phyloP scores from a whole-genome alignment of 805 yeast genomes.

The Wickerhamiella azymoides region DNA sequence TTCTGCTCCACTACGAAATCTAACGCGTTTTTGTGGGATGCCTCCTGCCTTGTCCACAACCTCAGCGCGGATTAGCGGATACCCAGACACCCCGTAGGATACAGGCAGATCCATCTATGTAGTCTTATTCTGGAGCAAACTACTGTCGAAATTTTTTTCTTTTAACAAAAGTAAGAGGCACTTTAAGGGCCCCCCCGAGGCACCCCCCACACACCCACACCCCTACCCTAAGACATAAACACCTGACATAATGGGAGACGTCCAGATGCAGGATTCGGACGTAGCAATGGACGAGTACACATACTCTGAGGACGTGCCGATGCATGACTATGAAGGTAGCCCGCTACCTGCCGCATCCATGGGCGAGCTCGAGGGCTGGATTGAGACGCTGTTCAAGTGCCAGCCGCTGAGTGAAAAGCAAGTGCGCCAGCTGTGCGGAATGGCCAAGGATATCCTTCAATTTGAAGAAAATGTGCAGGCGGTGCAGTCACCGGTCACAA shows the following conservation, averaged over 20 bases:
- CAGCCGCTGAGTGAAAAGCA: slow-evolving; percentile 76
- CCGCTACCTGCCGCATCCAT: slow-evolving; percentile 36
- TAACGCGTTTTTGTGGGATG: too few species aligned
- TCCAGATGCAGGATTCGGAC: slow-evolving; percentile 26
- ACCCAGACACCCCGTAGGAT: too few species aligned
- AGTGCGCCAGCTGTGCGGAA: slow-evolving; percentile 65
- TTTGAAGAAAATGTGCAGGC: slow-evolving; percentile 92
- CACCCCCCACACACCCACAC: too few species aligned
- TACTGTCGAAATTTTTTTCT: too few species aligned
- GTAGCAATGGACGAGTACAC: slow-evolving; percentile 8
- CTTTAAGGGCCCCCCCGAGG: too few species aligned
- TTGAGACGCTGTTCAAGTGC: slow-evolving; percentile 65
- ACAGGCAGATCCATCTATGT: too few species aligned
- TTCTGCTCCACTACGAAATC: too few species aligned
- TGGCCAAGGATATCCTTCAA: slow-evolving; percentile 86
- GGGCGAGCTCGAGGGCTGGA: slow-evolving; percentile 74
- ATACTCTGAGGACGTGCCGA: slow-evolving; percentile 3
- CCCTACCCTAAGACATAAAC: background rate
- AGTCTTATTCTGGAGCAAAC: too few species aligned
- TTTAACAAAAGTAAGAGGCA: too few species aligned
- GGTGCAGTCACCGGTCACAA: slow-evolving; percentile 87
- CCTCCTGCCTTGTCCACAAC: too few species aligned
- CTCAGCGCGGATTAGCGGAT: too few species aligned
- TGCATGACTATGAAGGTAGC: slow-evolving; percentile 6
- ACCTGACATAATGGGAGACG: slow-evolving; percentile 24